phyloP scores from a whole-genome alignment of 768 basidiomycete genomes.

The Tremella yokohamensis region DNA sequence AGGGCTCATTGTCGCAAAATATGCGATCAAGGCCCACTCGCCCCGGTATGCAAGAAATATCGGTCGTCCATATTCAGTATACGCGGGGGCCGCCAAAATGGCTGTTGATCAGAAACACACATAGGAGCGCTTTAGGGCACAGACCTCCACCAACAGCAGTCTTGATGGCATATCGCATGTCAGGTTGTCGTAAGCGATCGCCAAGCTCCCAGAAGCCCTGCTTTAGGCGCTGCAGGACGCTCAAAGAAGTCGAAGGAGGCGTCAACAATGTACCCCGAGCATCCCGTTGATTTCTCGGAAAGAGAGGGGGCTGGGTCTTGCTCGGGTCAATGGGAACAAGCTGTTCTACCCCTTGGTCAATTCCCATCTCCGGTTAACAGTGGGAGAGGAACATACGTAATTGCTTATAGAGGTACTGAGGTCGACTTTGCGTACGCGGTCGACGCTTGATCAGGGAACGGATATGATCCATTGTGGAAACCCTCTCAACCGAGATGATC shows the following conservation, averaged over 20 bases:
- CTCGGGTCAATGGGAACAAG: slow-evolving; percentile 51
- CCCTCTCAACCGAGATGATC: slow-evolving; percentile 24
- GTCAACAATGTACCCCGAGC: slow-evolving; percentile 83
- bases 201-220: slow-evolving; percentile 72
- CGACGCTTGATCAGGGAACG: slow-evolving; percentile 16
- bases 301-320: slow-evolving; percentile 59
- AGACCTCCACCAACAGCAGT: slow-evolving; percentile 55
- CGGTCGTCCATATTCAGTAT: slow-evolving; percentile 72
- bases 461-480: slow-evolving; percentile 31
- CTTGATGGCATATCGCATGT: slow-evolving; percentile 83
- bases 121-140: neutral
- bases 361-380: neutral
- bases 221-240: slow-evolving; percentile 62
- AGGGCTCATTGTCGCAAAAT: slow-evolving; percentile 53
- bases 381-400: slow-evolving; percentile 35
- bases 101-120: slow-evolving; percentile 54
- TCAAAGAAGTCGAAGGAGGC: slow-evolving; percentile 61
- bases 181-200: slow-evolving; percentile 63
- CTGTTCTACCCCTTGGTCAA: slow-evolving; percentile 30
- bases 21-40: slow-evolving; percentile 94
- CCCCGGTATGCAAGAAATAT: slow-evolving; percentile 77
- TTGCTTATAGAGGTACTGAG: slow-evolving; percentile 38
- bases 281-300: slow-evolving; percentile 77
- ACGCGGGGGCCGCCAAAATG: slow-evolving; percentile 80
- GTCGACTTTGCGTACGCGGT: slow-evolving; percentile 9